Percentiles rank a stretch among this genome's conserved stretches.
These are phyloP conservation scores for Spiraea crenata DNA, from an alignment of 331 rosid species.

Conservation along the genomic window DNA sequence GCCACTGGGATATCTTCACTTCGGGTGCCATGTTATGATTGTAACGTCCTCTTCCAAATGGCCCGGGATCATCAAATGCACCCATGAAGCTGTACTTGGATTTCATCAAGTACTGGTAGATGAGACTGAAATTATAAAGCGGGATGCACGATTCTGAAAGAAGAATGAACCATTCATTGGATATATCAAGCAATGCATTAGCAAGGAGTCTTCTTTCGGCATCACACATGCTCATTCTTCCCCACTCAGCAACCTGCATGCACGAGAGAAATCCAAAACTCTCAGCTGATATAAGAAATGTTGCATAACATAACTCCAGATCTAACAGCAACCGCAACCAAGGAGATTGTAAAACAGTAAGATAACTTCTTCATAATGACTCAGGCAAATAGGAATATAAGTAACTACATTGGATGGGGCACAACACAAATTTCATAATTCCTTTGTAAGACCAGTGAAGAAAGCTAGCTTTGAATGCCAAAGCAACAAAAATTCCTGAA, in stretches of 20 bases:
- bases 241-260: slow-evolving; percentile 90
- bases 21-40: slow-evolving; percentile 63
- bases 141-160: slow-evolving; percentile 95
- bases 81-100: slow-evolving; percentile 75
- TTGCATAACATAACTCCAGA: background rate
- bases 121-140: slow-evolving; percentile 56
- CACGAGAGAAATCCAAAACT: slow-evolving; percentile 14
- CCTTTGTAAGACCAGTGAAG: background rate
- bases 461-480: background rate
- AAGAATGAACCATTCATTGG: slow-evolving; percentile 82
- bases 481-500: background rate
- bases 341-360: no score
- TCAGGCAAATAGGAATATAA: no score
- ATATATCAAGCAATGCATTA: slow-evolving; percentile 81
- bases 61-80: slow-evolving; percentile 80
- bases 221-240: slow-evolving; percentile 92
- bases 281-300: background rate
- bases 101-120: slow-evolving; percentile 53
- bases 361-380: no score
- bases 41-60: slow-evolving; percentile 86
- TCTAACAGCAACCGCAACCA: background rate
- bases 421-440: no score
- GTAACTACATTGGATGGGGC: no score
- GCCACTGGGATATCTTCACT: slow-evolving; percentile 68
- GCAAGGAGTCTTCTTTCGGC: slow-evolving; percentile 93